Base-by-base conservation (phyloP, 2,329 filamentous ascomycete genomes). In the Cytospora chrysosperma region DNA sequence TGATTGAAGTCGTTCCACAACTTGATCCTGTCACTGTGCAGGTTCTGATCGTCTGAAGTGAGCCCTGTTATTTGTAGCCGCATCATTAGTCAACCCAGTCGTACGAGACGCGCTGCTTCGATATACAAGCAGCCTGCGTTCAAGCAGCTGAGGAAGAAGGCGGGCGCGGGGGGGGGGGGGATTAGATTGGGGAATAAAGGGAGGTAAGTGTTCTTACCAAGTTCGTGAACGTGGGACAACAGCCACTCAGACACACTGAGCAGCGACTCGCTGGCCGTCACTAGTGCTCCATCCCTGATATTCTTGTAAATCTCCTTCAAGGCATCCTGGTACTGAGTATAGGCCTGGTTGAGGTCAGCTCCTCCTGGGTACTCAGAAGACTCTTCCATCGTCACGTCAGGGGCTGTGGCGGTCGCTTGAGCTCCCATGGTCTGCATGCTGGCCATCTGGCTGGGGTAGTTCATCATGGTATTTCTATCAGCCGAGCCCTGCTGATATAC, bases 1-100 rank as follows among this genome's bases (percentile, higher is more conserved):
- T 92, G 85, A 75, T 99, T 98, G 79, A 98, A 97, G 69, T 97
- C 90, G 70, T 90, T 88, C 95, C 95, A 99, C 8, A 98, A 79
- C 72, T 89, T 88, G 68, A 97, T 84, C 61, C 93, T 88, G 69
- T 95, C 89, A 62, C 83, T 78, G 72, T 95, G 88, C 62, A 92
- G 83, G 59, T 82, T 82, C 72, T 90, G 86, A 74, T 97, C 90
- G 78, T 98, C 93, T 71, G 89, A 87, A 68, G 90, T 88, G 70
- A 98, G 86, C 64, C 92, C 93, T 97, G 77, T 58, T 15, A n/a
- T 26, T 26, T 19, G 40, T 26, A 8, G 32, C 30, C 9, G 28
- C 49, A 51, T 15, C 10, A 54, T 59, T 32, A 61, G 56, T 30
- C n/a, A 37, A 27, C 10, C 13, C 52, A 50, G 32, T 24, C n/a